Evolutionary conservation across 805 yeast genomes (phyloP), one percentile per base, ranked within the genome.

Genomic region (Citeromyces matritensis): DNA sequence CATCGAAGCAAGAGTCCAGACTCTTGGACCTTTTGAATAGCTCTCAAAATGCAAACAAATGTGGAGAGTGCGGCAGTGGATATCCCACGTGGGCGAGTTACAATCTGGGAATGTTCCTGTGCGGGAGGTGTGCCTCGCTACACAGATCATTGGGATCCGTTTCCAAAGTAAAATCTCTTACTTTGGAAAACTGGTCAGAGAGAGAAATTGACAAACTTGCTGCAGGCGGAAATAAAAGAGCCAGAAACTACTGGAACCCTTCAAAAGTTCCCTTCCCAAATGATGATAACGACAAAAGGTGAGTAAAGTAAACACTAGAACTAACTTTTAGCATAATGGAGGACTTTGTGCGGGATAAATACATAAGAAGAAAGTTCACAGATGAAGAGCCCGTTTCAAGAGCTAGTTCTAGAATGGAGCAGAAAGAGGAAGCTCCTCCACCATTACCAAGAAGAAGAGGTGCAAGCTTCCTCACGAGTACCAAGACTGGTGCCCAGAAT

Each of bases 101-200:
- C 53, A 51, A 55, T 28, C 42, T 81, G 27, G 94, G 93, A 17
- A 55, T 81, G 4, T 73, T 83, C 36, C 57, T 83, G 11, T 83
- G 94, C 57, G 91, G 91, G 10, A 58, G 91, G 40, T 83, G 94
- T 62, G 88, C 93, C 6, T 71, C 82, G 3, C 63, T 74, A 23
- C 94, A 83, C 51, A 60, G 83, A 37, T 66, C 67, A 34, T 57
- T 81, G 27, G 81, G 84, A 1, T 42, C 60, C 2, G 51, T 75
- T 9, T 74, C 86, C 4, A 54, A 59, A 31, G 82, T 81, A 6
- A 80, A 79, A 43, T 76, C 86, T 1, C 55, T 83, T 33, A 72
- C 85, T 4, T 58, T 78, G 47, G 94, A 83, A 41, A 52, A 58
- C 3, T 83, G 94, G 94, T 41, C 61, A 1, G 48, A 48, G 4